phyloP scores from a whole-genome alignment of 345 rosid genomes.

The Lagerstroemia speciosa region DNA sequence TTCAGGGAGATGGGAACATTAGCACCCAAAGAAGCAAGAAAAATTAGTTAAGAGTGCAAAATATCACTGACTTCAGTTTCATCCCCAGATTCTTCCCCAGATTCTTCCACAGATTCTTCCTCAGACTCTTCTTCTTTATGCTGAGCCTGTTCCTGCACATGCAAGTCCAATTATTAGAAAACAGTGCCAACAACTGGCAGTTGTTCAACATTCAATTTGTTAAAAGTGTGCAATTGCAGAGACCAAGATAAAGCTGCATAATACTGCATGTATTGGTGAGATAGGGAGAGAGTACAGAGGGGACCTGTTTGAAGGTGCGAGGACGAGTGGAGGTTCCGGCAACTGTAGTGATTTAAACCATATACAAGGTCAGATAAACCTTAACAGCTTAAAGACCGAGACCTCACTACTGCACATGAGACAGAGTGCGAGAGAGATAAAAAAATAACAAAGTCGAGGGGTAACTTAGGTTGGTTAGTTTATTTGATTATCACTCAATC shows the following conservation, averaged over 20 bases:
- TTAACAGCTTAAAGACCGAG: background rate
- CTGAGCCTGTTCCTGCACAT: constrained; percentile 49
- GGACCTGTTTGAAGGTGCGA: constrained; percentile 66
- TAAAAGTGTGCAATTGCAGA: background rate
- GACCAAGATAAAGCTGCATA: background rate
- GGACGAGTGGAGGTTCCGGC: constrained; percentile 87
- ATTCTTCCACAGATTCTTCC: constrained; percentile 61
- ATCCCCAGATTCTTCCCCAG: constrained; percentile 40
- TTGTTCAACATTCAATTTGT: background rate
- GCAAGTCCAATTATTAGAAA: background rate
- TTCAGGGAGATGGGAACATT: constrained; percentile 1
- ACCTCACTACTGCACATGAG: background rate
- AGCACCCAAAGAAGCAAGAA: background rate
- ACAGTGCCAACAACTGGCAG: background rate
- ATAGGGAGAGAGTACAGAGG: constrained; percentile 7
- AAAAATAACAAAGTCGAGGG: background rate
- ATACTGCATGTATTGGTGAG: background rate
- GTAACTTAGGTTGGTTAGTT: background rate
- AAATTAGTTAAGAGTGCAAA: background rate
- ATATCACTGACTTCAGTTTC: constrained; percentile 24
- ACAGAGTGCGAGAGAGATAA: background rate
- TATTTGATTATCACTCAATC: background rate
- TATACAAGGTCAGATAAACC: background rate
- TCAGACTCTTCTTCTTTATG: constrained; percentile 37
- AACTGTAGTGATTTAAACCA: constrained; percentile 35